These are phyloP conservation scores for Rhizopus delemar DNA, from an alignment of 371 early-diverging fungal species.

Conservation along the genomic window DNA sequence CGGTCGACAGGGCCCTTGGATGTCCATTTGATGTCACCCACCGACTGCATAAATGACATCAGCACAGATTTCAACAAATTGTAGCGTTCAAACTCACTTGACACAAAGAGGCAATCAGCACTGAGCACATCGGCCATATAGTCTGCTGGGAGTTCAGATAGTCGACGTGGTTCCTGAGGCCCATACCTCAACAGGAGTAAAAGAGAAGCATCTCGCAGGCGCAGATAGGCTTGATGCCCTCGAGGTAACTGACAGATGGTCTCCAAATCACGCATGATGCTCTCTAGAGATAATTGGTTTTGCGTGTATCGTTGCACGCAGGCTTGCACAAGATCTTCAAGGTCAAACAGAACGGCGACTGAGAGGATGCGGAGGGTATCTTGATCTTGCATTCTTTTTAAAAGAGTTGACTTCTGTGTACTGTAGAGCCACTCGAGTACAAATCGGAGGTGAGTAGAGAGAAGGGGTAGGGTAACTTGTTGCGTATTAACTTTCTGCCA, in stretches of 20 bases:
- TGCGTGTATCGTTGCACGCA: conserved; percentile 41
- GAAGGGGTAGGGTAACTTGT: conserved; percentile 16
- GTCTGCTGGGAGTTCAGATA: conserved; percentile 44
- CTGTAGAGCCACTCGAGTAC: conserved; percentile 46
- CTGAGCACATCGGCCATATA: conserved; percentile 51
- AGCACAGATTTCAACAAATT: conserved; percentile 36
- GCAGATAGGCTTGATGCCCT: conserved; percentile 34
- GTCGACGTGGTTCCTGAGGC: conserved; percentile 31
- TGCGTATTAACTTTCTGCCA: conserved; percentile 36
- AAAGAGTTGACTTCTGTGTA: conserved; percentile 20
- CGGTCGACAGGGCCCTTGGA: conserved; percentile 41
- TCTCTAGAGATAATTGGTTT: conserved; percentile 35
- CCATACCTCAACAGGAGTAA: conserved; percentile 43
- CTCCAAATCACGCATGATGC: conserved; percentile 47
- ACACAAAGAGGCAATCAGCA: conserved; percentile 46
- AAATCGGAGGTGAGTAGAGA: conserved; percentile 46
- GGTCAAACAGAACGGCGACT: conserved; percentile 39
- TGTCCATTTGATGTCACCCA: conserved; percentile 50
- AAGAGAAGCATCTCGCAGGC: conserved; percentile 43
- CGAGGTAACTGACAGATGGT: conserved; percentile 48
- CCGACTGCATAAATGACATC: conserved; percentile 42
- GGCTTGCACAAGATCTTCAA: conserved; percentile 38
- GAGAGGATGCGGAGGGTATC: conserved; percentile 42
- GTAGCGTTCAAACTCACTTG: conserved; percentile 45
- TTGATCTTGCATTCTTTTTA: conserved; percentile 26